A percentile compares a stretch with the other conserved stretches of the same genome.
Evolutionary conservation across 2,329 filamentous ascomycete species (phyloP).

Genomic region (Diplodia scrobiculata): DNA sequence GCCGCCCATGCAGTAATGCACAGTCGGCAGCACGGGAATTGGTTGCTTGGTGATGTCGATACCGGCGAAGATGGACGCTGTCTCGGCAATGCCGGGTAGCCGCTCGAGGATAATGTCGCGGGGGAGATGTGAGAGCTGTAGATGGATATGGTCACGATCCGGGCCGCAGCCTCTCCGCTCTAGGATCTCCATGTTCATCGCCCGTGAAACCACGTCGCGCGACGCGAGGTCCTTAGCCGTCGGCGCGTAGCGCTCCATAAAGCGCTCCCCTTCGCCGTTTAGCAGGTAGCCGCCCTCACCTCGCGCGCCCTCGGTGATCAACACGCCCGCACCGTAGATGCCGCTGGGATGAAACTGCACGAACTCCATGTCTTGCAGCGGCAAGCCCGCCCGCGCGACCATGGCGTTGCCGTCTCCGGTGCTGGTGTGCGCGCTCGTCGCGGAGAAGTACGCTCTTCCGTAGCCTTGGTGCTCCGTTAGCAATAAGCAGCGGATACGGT

Average conservation of each 20-base stretch:
- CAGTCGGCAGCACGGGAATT: conserved; percentile 56
- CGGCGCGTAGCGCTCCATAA: conserved; percentile 57
- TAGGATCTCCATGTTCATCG: conserved; percentile 55
- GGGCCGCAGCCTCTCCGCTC: conserved; percentile 51
- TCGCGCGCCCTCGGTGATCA: conserved; percentile 55
- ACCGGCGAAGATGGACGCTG: conserved; percentile 54
- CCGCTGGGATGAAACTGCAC: conserved; percentile 56
- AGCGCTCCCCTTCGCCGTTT: conserved; percentile 53
- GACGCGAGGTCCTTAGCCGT: conserved; percentile 55
- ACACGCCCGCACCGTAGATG: conserved; percentile 55
- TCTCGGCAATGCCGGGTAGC: conserved; percentile 55
- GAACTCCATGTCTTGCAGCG: conserved; percentile 56
- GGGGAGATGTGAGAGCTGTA: conserved; percentile 54
- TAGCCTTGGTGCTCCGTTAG: conserved; percentile 40
- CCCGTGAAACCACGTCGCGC: conserved; percentile 52
- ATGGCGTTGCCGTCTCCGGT: conserved; percentile 57
- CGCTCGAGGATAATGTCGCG: conserved; percentile 52
- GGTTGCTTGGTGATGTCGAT: conserved; percentile 55
- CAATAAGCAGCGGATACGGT: neutral
- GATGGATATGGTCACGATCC: conserved; percentile 53
- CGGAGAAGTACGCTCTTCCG: conserved; percentile 55
- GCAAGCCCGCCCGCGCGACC: conserved; percentile 53
- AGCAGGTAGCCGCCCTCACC: conserved; percentile 56
- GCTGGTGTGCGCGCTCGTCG: conserved; percentile 54
- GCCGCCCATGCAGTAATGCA: conserved; percentile 57